These are phyloP conservation scores for Aegilops bicornis DNA, from an alignment of 176 grass and related monocot species.

Conservation along the genomic window DNA sequence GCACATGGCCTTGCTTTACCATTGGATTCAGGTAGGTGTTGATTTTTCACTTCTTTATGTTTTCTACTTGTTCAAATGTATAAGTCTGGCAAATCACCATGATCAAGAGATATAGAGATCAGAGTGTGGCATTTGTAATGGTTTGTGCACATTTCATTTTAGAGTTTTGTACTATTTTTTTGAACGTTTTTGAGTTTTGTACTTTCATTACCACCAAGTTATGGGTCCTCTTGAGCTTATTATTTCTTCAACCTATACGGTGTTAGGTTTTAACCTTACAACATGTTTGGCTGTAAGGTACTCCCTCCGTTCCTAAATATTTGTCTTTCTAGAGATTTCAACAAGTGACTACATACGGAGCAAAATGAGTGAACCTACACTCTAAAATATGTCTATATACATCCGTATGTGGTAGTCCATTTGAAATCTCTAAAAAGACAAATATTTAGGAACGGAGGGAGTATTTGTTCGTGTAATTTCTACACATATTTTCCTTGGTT, in stretches of 20 bases:
- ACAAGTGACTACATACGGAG: too few relatives aligned
- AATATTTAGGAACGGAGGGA: too few relatives aligned
- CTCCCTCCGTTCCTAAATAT: too few relatives aligned
- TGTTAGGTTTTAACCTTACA: not conserved
- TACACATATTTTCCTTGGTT: not conserved
- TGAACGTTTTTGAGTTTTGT: not conserved
- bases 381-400: too few relatives aligned
- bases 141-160: not conserved
- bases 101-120: not conserved
- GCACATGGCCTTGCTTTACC: slow-evolving; percentile 42
- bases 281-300: not conserved
- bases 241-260: not conserved
- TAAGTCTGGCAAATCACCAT: not conserved
- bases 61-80: slow-evolving; percentile 6
- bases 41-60: slow-evolving; percentile 16
- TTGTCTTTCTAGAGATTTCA: too few relatives aligned
- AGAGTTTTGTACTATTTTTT: not conserved
- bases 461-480: slow-evolving; percentile 6
- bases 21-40: slow-evolving; percentile 62
- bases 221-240: not conserved
- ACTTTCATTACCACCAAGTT: not conserved
- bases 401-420: too few relatives aligned
- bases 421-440: too few relatives aligned
- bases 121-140: not conserved
- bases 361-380: too few relatives aligned